Evolutionary conservation across 1,139 yeast species (phyloP), one percentile per base, ranked within the genome.

Genomic region (Fermentozyma sake): DNA sequence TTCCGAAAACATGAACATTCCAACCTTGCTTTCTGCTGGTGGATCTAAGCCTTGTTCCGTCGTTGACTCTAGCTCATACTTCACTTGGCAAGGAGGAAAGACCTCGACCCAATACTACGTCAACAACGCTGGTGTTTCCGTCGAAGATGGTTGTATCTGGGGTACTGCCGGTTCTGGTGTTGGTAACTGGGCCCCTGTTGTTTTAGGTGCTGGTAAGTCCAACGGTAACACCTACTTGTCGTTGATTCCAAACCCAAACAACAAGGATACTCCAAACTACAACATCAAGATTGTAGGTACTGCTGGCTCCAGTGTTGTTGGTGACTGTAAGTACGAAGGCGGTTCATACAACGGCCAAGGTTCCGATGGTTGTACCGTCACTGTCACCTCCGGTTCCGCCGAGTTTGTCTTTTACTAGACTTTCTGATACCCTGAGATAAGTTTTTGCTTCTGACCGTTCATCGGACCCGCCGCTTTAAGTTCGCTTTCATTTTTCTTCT

Each of bases 121-220:
- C 31, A 81, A 81, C 71, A 70, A 81, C 49, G 89, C 89, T 33
- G 91, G 91, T 68, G 79, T 79, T 38, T 68, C 78, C 23, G 68
- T 69, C 51, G 72, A 74, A 52, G 78, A 79, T 38, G 91, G 89
- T 38, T 81, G 91, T 68, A 52, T 76, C 44, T 81, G 91, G 91
- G 85, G 89, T 57, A 55, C 67, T 37, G 42, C 60, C 4, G 79
- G 81, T 32, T 63, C 79, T 24, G 78, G 75, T 44, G 62, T 77
- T 38, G 91, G 91, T 66, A 81, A 81, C 74, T 81, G 89, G 87
- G 86, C 89, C 32, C 89, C 89, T 49, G 70, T 81, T 46, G 78
- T 74, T 49, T 67, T 80, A 44, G 91, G 91, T 60, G 84, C 89
- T 36, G 89, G 91, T 56, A 65, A 61, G 46, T 59, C 72, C 32